Conservation (phyloP, 768 basidiomycete genomes). For the Hemileccinum rubropunctum region DNA sequence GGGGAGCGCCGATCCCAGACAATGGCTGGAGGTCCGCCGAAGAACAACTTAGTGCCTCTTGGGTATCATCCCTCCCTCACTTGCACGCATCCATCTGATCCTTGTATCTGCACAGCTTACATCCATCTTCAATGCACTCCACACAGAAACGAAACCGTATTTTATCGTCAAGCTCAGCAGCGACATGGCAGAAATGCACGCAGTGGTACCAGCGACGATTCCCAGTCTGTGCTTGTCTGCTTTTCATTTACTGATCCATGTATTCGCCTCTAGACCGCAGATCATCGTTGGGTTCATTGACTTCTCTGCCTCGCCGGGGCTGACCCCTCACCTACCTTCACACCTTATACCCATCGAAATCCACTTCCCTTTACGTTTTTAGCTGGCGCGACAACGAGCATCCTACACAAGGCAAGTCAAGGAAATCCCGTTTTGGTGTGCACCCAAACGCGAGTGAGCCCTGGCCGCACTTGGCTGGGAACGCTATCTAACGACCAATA, state of each 20-base stretch:
- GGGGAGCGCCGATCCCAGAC: constrained; percentile 57
- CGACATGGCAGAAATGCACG: constrained; percentile 41
- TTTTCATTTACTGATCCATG: not conserved
- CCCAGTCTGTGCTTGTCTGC: constrained; percentile 39
- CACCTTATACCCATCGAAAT: constrained; percentile 49
- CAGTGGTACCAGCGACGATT: constrained; percentile 44
- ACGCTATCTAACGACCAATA: constrained; percentile 79
- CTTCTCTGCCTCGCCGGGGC: constrained; percentile 76
- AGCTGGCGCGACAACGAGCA: constrained; percentile 72
- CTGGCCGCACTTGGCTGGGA: constrained; percentile 93
- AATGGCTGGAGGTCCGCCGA: constrained; percentile 56
- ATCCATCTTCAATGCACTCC: constrained; percentile 51
- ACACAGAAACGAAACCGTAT: constrained; percentile 44
- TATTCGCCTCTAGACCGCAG: constrained; percentile 28
- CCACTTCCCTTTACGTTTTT: constrained; percentile 57
- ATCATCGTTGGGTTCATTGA: constrained; percentile 69
- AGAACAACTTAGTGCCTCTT: constrained; percentile 39
- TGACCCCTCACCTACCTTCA: constrained; percentile 89
- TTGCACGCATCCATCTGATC: not conserved
- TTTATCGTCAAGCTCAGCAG: constrained; percentile 54
- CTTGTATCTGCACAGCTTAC: constrained; percentile 39
- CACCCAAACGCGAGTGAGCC: constrained; percentile 15
- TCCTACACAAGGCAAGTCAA: constrained; percentile 38
- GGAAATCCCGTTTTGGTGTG: constrained; percentile 65
- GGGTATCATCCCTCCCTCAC: constrained; percentile 31